Base-by-base conservation (phyloP, 495 filamentous ascomycete species). In the Aspergillus conjunctus region DNA sequence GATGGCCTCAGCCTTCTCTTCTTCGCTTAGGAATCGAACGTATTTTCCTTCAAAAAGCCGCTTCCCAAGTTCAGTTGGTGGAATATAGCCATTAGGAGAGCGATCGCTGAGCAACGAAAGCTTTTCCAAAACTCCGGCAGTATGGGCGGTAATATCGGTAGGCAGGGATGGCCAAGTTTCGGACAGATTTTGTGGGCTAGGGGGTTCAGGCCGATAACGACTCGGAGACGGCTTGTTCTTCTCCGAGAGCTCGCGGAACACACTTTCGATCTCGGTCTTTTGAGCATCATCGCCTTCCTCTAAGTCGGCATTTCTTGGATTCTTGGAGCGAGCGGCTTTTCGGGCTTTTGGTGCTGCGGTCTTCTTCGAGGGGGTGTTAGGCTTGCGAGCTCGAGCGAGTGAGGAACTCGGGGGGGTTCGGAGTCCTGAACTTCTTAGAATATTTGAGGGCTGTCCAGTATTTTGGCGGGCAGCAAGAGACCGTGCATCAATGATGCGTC, bases 151-250 rank as follows among this genome's bases (percentile, higher is more conserved):
- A 4, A 49, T 34, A 39, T 69, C 67, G 0, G 69, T 72, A 7
- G 78, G 77, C 9, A 81, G 58, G 43, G 75, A 71, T 43, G 78
- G 78, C 78, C 77, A 80, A 0, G 75, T 80, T 44, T 75, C 67
- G 49, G 66, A 69, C 51, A 80, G 50, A 33, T 65, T 65, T 20
- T 67, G 62, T 43, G 71, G 63, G 56, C 66, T 61, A 49, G 73
- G 68, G 0, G 66, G 52, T 30, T 62, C 60, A 8, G 78, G 78
- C 20, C 66, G 63, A 43, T 80, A 80, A 31, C 71, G 74, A 50
- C 71, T 60, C 10, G 74, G 67, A 5, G 51, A 58, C 6, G 73
- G 73, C 9, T 67, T 74, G 7, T 56, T 53, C 59, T 73, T 70
- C 20, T 73, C 51, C 10, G 65, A 50, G 34, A 75, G 66, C 15